Evolutionary conservation across 2,329 filamentous ascomycete genomes (phyloP), one percentile per base, ranked within the genome.

Genomic region (Pseudocercospora musae): DNA sequence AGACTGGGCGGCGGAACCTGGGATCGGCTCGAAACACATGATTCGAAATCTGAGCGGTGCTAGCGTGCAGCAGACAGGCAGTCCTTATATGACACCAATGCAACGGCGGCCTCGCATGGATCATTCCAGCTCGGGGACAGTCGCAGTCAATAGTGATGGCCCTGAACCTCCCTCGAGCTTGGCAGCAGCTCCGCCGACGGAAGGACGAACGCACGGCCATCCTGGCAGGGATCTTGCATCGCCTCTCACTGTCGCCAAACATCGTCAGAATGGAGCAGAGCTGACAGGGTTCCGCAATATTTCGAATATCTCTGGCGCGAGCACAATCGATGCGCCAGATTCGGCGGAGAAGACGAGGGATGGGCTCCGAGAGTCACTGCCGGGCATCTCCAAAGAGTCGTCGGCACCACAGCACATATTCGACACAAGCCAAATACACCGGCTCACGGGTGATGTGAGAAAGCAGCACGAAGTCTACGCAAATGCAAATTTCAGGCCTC

Each of bases 271-370:
- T n/a, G 68, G 68, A 13, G 59, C 25, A 9, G 63, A 66, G 44
- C 53, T 69, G 10, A 64, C 63, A 49, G 70, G 67, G 1, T 78
- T 77, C 53, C 75, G 78, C 11, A 67, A 70, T 57, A 76, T 74
- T 33, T 73, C 69, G 1, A 73, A 79, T 62, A 72, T 69, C 6
- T 74, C 76, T 5, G 78, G 76, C 21, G 78, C 76, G 1, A 75
- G 71, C 62, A 75, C 73, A 2, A 73, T 75, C 48, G 72, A 74
- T 46, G 72, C 72, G 20, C 68, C 68, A 10, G 66, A 66, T n/a
- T 69, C 68, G 10, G 65, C 65, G 11, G 69, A 70, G 50, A 69
- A 66, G 57, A 59, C 15, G 33, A 53, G 60, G 57, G 62, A 64
- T 44, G 23, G 44, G 20, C 60, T 37, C 10, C 52, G 60, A 50